Evolutionary conservation across 2,329 filamentous ascomycete genomes (phyloP).

Genomic region (Aspergillus intermedius): DNA sequence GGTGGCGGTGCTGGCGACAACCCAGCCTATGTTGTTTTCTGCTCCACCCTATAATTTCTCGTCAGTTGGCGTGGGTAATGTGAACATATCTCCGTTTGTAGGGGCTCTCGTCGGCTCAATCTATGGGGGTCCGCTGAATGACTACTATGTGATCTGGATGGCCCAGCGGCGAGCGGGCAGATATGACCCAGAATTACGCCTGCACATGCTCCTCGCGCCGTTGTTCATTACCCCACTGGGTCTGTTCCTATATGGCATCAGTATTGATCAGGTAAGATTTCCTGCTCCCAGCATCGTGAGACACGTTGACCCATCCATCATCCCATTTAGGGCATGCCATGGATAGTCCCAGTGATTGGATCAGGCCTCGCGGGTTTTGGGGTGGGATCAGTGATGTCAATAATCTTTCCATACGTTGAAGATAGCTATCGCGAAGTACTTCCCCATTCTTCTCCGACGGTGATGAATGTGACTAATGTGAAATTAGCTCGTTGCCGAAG

Average conservation of each 20-base stretch:
- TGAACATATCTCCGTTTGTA: conserved; percentile 36
- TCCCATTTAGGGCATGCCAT: neutral
- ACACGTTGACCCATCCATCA: neutral
- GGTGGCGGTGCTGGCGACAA: conserved; percentile 34
- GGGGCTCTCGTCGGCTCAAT: conserved; percentile 33
- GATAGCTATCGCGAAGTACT: conserved; percentile 6
- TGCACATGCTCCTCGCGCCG: conserved; percentile 19
- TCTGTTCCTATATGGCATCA: conserved; percentile 32
- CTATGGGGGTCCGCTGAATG: conserved; percentile 30
- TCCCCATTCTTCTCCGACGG: neutral
- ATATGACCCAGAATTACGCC: conserved; percentile 41
- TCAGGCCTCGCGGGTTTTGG: conserved; percentile 5
- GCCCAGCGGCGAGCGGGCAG: conserved; percentile 34
- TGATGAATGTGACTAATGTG: neutral
- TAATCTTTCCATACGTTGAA: conserved; percentile 3
- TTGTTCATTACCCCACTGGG: conserved; percentile 26
- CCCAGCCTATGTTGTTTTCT: conserved; percentile 31
- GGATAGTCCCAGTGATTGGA: conserved; percentile 4
- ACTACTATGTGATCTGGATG: conserved; percentile 33
- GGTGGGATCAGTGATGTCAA: conserved; percentile 2
- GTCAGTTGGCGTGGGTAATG: conserved; percentile 31
- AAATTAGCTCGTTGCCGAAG: neutral
- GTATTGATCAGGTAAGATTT: conserved; percentile 5
- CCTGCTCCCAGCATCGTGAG: neutral
- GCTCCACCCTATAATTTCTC: conserved; percentile 36